A percentile compares a stretch with the other conserved stretches of the same genome.
Conservation (phyloP, 108 stramenopile species). For the Nitzschia inconspicua region DNA sequence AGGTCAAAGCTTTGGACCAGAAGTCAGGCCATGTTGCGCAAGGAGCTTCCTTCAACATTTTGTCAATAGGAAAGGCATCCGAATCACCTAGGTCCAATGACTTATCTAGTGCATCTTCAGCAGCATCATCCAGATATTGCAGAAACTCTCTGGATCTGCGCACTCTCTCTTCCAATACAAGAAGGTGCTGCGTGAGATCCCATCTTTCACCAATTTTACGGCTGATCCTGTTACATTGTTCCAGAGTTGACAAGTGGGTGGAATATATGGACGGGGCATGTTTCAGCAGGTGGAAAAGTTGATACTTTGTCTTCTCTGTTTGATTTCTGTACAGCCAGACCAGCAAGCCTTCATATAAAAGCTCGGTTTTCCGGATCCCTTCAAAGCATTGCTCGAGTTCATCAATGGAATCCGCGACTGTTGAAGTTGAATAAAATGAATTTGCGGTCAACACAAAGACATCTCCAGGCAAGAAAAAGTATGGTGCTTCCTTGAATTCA, state of each 20-base stretch:
- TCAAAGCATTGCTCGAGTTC: background rate
- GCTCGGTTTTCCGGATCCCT: conserved; percentile 11
- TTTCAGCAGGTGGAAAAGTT: conserved; percentile 11
- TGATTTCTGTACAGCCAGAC: background rate
- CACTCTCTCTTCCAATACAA: conserved; percentile 9
- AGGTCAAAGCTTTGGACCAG: no score
- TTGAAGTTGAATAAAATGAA: conserved; percentile 1
- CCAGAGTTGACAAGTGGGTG: conserved; percentile 6
- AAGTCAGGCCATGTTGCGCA: conserved; percentile 6
- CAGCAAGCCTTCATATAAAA: conserved; percentile 19
- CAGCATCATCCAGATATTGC: background rate
- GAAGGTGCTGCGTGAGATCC: background rate
- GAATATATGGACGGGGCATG: conserved; percentile 14
- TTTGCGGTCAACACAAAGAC: conserved; percentile 10
- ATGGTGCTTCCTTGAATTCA: background rate
- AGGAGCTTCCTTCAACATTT: background rate
- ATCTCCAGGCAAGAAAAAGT: conserved; percentile 1
- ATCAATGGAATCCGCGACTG: background rate
- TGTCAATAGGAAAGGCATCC: conserved; percentile 5
- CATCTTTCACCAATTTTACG: background rate
- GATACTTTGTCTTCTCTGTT: background rate
- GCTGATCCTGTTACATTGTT: background rate
- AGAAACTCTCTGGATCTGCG: conserved; percentile 13
- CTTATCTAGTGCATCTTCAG: background rate
- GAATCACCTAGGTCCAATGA: background rate